A percentile compares a stretch with the other conserved stretches of the same genome.
phyloP scores from a whole-genome alignment of 2,329 filamentous ascomycete species.

The Karstenula rhodostoma region DNA sequence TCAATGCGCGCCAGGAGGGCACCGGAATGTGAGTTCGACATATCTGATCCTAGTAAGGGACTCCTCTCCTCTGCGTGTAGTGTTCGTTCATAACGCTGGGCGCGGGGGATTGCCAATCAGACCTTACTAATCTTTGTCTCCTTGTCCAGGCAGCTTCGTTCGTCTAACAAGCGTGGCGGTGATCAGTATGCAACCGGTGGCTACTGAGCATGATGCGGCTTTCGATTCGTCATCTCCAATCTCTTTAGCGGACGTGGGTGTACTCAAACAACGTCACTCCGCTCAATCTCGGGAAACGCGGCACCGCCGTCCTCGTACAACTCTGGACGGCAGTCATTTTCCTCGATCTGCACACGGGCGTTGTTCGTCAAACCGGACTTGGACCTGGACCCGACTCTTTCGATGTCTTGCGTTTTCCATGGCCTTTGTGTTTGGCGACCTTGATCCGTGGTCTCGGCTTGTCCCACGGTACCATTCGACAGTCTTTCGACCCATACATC shows the following conservation, averaged over 20 bases:
- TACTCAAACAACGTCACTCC: conserved; percentile 39
- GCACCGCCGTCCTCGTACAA: conserved; percentile 52
- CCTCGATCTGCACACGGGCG: conserved; percentile 47
- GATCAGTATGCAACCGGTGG: conserved; percentile 57
- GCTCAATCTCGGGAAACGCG: conserved; percentile 54
- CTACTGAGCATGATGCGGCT: conserved; percentile 57
- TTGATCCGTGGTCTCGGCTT: conserved; percentile 40
- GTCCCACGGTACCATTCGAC: conserved; percentile 37
- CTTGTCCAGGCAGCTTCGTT: conserved; percentile 60
- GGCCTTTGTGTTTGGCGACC: conserved; percentile 38
- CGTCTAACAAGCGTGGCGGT: conserved; percentile 60
- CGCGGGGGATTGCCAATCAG: conserved; percentile 65
- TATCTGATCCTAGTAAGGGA: conserved; percentile 86
- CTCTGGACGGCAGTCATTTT: conserved; percentile 49
- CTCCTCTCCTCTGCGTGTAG: conserved; percentile 84
- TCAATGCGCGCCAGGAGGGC: conserved; percentile 83
- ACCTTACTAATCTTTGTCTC: conserved; percentile 56
- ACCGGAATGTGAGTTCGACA: conserved; percentile 94
- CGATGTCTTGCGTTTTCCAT: conserved; percentile 34
- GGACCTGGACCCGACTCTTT: conserved; percentile 43
- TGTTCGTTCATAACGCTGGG: conserved; percentile 78
- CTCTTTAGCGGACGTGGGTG: conserved; percentile 47
- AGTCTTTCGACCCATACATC: conserved; percentile 30
- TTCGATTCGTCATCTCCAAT: conserved; percentile 52
- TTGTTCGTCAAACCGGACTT: conserved; percentile 45